Conservation (phyloP, 2,329 filamentous ascomycete genomes). For the Pestalotiopsis sp. region DNA sequence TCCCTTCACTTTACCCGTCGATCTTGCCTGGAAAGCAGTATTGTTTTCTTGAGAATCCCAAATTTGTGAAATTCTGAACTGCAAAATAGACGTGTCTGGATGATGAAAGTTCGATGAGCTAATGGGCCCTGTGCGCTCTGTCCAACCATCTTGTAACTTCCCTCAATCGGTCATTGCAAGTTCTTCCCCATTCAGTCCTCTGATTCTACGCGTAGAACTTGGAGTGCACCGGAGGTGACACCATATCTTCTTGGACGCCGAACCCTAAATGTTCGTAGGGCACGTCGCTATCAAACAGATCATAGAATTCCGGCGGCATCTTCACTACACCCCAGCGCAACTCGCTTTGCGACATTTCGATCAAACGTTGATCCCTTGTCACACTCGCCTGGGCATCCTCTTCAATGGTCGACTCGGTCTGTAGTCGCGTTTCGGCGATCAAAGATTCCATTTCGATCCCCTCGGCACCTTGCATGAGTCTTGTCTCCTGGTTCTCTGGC, state of each 20-base stretch:
- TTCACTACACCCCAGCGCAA: not conserved
- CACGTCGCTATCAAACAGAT: not conserved
- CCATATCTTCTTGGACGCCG: not conserved
- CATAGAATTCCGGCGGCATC: not conserved
- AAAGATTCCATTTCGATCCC: not conserved
- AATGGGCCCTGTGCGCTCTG: too few relatives aligned
- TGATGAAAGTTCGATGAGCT: too few relatives aligned
- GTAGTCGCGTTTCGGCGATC: not conserved
- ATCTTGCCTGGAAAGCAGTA: too few relatives aligned
- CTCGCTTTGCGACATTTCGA: not conserved
- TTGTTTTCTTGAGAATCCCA: too few relatives aligned
- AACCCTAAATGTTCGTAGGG: not conserved
- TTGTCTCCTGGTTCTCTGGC: not conserved
- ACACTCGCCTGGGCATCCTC: not conserved
- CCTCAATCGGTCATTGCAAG: too few relatives aligned
- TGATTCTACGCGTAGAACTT: not conserved
- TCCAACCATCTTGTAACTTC: too few relatives aligned
- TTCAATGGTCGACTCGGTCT: not conserved
- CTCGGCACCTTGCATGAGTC: not conserved
- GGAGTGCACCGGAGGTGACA: not conserved
- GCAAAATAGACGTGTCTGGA: too few relatives aligned
- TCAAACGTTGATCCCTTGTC: not conserved
- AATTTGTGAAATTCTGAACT: too few relatives aligned
- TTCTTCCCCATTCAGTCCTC: too few relatives aligned
- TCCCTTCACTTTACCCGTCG: too few relatives aligned